These are phyloP conservation scores for Colletotrichum echinochloae DNA, from an alignment of 2,329 filamentous ascomycete genomes.

Conservation along the genomic window DNA sequence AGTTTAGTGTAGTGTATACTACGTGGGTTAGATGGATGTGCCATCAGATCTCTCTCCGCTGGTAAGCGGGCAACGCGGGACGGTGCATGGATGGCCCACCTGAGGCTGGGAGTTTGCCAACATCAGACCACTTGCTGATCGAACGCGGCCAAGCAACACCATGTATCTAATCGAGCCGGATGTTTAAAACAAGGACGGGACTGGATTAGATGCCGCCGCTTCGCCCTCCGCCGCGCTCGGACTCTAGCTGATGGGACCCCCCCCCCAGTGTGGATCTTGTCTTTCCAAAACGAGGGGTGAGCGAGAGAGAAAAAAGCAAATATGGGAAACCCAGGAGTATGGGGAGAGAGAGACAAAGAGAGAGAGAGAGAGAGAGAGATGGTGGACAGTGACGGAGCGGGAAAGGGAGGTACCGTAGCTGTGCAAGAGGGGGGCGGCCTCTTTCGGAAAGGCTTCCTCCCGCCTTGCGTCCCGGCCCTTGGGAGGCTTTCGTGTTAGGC, in stretches of 20 bases:
- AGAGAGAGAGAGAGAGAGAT: background rate
- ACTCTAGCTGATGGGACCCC: background rate
- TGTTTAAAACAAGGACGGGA: background rate
- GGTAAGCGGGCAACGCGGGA: background rate
- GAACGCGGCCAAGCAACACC: background rate
- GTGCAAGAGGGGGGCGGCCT: background rate
- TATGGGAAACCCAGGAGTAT: background rate
- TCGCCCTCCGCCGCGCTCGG: background rate
- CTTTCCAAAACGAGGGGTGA: conserved; percentile 1
- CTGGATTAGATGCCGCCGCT: background rate
- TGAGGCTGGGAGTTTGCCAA: background rate
- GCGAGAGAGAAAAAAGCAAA: conserved; percentile 1
- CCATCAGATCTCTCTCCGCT: background rate
- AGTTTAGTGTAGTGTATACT: too few species aligned
- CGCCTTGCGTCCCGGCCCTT: conserved; percentile 13
- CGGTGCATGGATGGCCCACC: background rate
- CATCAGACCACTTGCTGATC: background rate
- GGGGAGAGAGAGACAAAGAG: background rate
- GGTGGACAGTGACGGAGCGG: background rate
- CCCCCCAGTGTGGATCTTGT: conserved; percentile 1
- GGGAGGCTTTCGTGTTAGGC: conserved; percentile 9
- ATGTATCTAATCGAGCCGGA: background rate
- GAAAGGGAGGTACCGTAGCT: background rate
- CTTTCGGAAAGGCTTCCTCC: conserved; percentile 15
- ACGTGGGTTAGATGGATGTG: too few species aligned